Evolutionary conservation across 2,329 filamentous ascomycete species (phyloP).

Genomic region (Fusarium sterilihyphosum): DNA sequence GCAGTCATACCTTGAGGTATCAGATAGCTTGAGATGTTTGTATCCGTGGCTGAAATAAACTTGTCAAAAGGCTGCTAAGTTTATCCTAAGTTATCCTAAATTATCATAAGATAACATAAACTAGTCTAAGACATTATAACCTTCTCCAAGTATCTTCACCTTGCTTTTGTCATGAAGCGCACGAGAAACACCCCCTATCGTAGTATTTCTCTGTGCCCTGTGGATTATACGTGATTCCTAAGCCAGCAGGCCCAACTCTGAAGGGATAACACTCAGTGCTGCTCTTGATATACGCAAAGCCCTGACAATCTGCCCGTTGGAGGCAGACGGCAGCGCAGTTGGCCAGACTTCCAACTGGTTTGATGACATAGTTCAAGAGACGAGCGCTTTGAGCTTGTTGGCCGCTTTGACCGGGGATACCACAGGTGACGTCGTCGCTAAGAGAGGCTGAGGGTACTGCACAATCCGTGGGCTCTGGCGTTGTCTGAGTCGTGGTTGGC

Average conservation of each 20-base stretch:
- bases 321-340: conserved; percentile 29
- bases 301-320: conserved; percentile 15
- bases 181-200: conserved; percentile 30
- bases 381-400: conserved; percentile 24
- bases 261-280: conserved; percentile 23
- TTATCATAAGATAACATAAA: neutral
- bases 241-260: neutral
- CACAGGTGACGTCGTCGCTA: conserved; percentile 24
- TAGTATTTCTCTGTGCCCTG: conserved; percentile 14
- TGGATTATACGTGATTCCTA: conserved; percentile 23
- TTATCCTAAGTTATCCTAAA: neutral
- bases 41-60: accelerated
- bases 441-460: conserved; percentile 13
- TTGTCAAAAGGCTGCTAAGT: neutral
- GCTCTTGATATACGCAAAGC: conserved; percentile 25
- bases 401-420: conserved; percentile 21
- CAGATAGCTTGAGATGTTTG: neutral
- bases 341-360: conserved; percentile 23
- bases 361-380: conserved; percentile 18
- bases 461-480: conserved; percentile 14
- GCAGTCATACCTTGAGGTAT: too few relatives aligned
- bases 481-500: neutral
- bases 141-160: neutral
- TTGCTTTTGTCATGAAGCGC: neutral
- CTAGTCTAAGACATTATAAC: accelerated